Percentiles rank a stretch among this genome's conserved stretches.
Conservation (phyloP, 2,329 filamentous ascomycete genomes). For the Neopestalotiopsis sp. region DNA sequence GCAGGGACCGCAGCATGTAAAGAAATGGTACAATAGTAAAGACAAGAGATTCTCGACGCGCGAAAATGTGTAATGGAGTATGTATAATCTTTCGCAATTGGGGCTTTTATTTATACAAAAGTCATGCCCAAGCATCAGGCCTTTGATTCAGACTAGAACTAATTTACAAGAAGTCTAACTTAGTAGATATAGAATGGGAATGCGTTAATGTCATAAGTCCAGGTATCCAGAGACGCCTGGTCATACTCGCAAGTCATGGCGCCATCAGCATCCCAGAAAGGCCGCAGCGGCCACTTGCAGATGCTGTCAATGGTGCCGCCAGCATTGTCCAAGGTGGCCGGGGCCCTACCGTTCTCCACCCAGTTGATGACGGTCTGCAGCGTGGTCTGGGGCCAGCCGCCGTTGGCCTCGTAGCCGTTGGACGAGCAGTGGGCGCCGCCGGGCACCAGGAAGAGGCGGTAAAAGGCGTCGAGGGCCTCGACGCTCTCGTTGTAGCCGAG, state of each 20-base stretch:
- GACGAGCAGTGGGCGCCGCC: conserved; percentile 55
- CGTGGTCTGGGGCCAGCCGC: conserved; percentile 48
- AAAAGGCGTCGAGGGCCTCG: conserved; percentile 53
- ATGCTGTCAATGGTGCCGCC: conserved; percentile 41
- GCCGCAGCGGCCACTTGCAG: conserved; percentile 48
- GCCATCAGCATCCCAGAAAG: conserved; percentile 42
- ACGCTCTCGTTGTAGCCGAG: conserved; percentile 43
- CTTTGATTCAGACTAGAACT: too few species aligned
- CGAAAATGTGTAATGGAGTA: too few species aligned
- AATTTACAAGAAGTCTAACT: too few species aligned
- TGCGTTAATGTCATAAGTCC: conserved; percentile 26
- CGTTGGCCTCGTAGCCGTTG: conserved; percentile 44
- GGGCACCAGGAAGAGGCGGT: conserved; percentile 42
- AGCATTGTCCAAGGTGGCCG: conserved; percentile 45
- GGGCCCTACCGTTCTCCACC: conserved; percentile 54
- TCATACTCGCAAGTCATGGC: conserved; percentile 29
- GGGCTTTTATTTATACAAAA: too few species aligned
- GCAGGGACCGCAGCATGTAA: too few species aligned
- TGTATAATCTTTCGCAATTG: too few species aligned
- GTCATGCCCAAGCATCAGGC: too few species aligned
- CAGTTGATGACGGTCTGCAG: conserved; percentile 53
- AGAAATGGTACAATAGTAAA: too few species aligned
- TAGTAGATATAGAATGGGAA: too few species aligned
- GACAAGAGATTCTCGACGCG: too few species aligned
- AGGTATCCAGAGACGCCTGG: conserved; percentile 23